These are phyloP conservation scores for Chrysosporium queenslandicum DNA, from an alignment of 2,329 filamentous ascomycete genomes.

Conservation along the genomic window DNA sequence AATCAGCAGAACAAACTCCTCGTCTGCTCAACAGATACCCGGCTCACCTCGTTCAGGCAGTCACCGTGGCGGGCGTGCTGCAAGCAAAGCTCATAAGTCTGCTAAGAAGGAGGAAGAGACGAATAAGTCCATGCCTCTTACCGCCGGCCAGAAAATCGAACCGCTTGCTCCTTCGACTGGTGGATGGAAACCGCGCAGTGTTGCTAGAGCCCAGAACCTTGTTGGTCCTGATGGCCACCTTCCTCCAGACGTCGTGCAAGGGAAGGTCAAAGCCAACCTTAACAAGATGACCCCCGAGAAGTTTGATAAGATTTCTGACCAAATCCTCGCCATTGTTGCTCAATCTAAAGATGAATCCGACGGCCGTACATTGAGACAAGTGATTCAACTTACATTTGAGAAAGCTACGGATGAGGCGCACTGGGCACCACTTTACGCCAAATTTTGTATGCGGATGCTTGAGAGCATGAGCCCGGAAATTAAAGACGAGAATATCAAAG, in stretches of 20 bases:
- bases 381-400: constrained; percentile 98
- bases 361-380: constrained; percentile 86
- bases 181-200: constrained; percentile 82
- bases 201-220: constrained; percentile 28
- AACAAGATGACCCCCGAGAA: constrained; percentile 99
- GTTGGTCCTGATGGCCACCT: constrained; percentile 51
- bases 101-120: constrained; percentile 51
- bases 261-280: constrained; percentile 94
- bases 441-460: constrained; percentile 96
- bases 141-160: constrained; percentile 69
- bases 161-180: constrained; percentile 60
- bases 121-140: constrained; percentile 85
- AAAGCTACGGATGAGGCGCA: constrained; percentile 98
- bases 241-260: constrained; percentile 86
- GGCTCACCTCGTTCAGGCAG: constrained; percentile 64
- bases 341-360: constrained; percentile 95
- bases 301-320: constrained; percentile 88
- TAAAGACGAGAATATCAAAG: constrained; percentile 85
- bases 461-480: constrained; percentile 91
- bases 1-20: constrained; percentile 56
- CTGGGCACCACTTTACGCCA: constrained; percentile 98
- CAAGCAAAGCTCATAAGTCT: constrained; percentile 45
- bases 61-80: constrained; percentile 44
- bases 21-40: constrained; percentile 48
- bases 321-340: constrained; percentile 82